Conservation (phyloP, 768 basidiomycete genomes). For the Paxillus rubicundulus region DNA sequence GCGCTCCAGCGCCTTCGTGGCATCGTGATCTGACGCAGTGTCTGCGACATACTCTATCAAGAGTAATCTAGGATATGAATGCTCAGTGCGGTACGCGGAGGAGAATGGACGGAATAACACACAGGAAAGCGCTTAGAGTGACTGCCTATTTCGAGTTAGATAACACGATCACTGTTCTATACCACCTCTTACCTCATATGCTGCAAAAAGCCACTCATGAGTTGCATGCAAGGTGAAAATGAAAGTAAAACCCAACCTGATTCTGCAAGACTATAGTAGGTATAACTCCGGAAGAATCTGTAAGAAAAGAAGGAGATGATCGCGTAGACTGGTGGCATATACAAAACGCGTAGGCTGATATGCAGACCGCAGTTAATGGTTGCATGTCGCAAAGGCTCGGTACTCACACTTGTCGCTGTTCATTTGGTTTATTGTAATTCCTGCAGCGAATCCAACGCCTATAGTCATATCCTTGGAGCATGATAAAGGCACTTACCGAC, state of each 20-base stretch:
- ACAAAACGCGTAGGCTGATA: conserved; percentile 68
- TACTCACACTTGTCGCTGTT: conserved; percentile 80
- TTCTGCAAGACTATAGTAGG: conserved; percentile 55
- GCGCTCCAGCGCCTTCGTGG: conserved; percentile 65
- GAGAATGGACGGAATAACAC: conserved; percentile 23
- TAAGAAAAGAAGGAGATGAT: conserved; percentile 86
- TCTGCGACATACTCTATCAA: conserved; percentile 83
- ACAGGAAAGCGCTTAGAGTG: conserved; percentile 86
- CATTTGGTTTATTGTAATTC: conserved; percentile 64
- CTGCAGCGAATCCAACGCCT: conserved; percentile 36
- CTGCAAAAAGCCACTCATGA: conserved; percentile 33
- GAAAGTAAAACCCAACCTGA: conserved; percentile 36
- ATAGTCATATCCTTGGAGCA: background rate
- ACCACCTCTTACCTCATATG: conserved; percentile 56
- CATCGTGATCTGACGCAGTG: conserved; percentile 58
- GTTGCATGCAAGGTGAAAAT: conserved; percentile 21
- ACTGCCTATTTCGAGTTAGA: conserved; percentile 52
- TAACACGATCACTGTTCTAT: conserved; percentile 5
- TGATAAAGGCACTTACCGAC: conserved; percentile 45
- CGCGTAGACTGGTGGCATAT: conserved; percentile 82
- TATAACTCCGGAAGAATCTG: conserved; percentile 78
- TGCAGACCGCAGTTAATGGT: background rate
- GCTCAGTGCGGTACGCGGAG: background rate
- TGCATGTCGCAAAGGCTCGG: background rate
- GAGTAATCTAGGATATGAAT: conserved; percentile 50